These are phyloP conservation scores for Rhizopogon rudus DNA, from an alignment of 768 basidiomycete genomes.

Conservation along the genomic window DNA sequence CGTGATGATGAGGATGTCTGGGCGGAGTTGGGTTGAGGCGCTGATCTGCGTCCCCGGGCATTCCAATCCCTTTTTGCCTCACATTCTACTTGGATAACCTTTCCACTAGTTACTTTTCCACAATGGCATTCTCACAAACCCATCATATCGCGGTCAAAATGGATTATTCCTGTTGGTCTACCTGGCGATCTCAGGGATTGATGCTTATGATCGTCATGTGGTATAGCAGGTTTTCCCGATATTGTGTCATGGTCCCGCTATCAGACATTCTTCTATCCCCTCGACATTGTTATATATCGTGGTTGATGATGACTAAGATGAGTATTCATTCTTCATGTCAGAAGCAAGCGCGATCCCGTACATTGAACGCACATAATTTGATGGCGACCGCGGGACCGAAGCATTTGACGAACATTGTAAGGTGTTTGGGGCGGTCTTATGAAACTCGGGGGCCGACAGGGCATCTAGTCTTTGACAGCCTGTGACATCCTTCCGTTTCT, in stretches of 20 bases:
- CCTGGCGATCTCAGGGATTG: background rate
- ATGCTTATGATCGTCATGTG: background rate
- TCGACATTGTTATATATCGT: background rate
- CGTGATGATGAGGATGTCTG: conserved; percentile 67
- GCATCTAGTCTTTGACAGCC: background rate
- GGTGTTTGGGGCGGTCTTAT: background rate
- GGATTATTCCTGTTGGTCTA: background rate
- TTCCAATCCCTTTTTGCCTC: background rate
- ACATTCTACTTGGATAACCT: background rate
- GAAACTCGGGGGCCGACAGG: background rate
- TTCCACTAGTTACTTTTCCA: background rate
- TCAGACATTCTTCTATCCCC: background rate
- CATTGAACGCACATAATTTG: background rate
- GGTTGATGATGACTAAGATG: background rate
- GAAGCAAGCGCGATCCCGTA: too few relatives aligned
- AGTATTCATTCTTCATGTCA: background rate
- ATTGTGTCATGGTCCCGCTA: background rate
- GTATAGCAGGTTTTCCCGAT: background rate
- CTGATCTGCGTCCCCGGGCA: background rate
- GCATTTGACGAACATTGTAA: background rate
- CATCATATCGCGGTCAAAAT: background rate
- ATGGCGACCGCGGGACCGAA: background rate
- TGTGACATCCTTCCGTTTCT: background rate
- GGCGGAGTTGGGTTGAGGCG: conserved; percentile 53
- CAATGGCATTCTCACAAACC: background rate